Percentiles rank a stretch among this genome's conserved stretches.
Conservation (phyloP, 148 eudicot species). For the Rhododendron ferrugineum region DNA sequence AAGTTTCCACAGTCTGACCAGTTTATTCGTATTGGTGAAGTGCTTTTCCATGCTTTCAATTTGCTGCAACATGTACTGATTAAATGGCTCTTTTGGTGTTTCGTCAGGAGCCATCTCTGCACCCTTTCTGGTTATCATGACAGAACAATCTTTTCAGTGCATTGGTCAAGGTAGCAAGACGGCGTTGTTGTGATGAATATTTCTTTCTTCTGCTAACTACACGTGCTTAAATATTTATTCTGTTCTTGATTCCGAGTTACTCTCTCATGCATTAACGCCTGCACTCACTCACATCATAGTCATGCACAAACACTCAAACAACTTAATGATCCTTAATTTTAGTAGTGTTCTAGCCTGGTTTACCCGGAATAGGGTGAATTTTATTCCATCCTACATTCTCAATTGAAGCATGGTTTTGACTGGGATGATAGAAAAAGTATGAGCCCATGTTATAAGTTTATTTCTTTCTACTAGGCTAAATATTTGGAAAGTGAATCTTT, state of each 20-base stretch:
- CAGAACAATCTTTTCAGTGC: slow-evolving; percentile 81
- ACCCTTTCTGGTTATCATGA: slow-evolving; percentile 92
- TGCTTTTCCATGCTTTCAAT: slow-evolving; percentile 5
- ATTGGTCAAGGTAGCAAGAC: slow-evolving; percentile 80
- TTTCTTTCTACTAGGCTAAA: background rate
- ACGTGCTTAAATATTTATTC: slow-evolving; percentile 2
- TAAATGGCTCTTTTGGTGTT: slow-evolving; percentile 10
- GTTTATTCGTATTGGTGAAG: background rate
- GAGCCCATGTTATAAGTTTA: background rate
- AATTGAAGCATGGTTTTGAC: background rate
- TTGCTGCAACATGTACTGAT: background rate
- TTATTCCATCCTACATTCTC: background rate
- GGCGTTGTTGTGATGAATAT: background rate
- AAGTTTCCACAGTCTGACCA: background rate
- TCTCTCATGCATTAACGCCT: background rate
- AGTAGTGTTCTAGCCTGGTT: background rate
- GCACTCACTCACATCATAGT: background rate
- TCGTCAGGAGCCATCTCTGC: slow-evolving; percentile 75
- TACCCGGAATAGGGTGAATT: background rate
- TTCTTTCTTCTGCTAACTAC: slow-evolving; percentile 1
- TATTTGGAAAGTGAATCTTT: background rate
- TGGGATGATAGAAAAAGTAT: background rate
- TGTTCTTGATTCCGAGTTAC: background rate
- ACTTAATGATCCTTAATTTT: slow-evolving; percentile 7
- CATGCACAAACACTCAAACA: background rate